phyloP scores from a whole-genome alignment of 2,329 filamentous ascomycete species.

The Simplicillium aogashimaense region DNA sequence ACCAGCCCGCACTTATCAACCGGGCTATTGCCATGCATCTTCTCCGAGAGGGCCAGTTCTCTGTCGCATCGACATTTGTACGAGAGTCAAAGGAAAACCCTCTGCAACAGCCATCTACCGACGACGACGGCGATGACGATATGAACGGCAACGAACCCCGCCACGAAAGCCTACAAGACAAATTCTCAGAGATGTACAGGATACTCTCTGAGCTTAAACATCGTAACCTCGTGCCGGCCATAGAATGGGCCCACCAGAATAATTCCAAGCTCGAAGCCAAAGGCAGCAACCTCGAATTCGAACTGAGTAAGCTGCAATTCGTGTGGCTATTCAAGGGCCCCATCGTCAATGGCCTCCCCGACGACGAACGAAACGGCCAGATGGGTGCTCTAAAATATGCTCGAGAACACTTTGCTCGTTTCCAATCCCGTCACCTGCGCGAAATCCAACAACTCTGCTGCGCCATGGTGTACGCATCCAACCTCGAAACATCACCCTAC shows the following conservation, averaged over 20 bases:
- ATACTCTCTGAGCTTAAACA: slow-evolving; percentile 72
- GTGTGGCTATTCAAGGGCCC: slow-evolving; percentile 74
- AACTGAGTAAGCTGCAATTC: slow-evolving; percentile 82
- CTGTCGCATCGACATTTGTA: slow-evolving; percentile 77
- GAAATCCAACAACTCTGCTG: slow-evolving; percentile 77
- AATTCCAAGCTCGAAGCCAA: slow-evolving; percentile 62
- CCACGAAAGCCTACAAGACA: slow-evolving; percentile 53
- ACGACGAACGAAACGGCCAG: slow-evolving; percentile 44
- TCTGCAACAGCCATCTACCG: slow-evolving; percentile 10
- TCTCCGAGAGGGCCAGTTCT: slow-evolving; percentile 86
- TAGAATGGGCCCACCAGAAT: slow-evolving; percentile 73
- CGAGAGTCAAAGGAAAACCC: slow-evolving; percentile 49
- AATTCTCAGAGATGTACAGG: slow-evolving; percentile 84
- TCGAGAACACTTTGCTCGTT: slow-evolving; percentile 59
- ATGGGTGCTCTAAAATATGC: slow-evolving; percentile 67
- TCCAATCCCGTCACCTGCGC: slow-evolving; percentile 61
- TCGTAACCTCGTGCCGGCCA: slow-evolving; percentile 71
- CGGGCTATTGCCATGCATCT: slow-evolving; percentile 95
- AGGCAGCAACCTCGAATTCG: slow-evolving; percentile 91
- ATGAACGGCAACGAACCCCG: slow-evolving; percentile 9
- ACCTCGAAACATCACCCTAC: slow-evolving; percentile 72
- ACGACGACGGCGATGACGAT: slow-evolving; percentile 15
- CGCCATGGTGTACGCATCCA: slow-evolving; percentile 70
- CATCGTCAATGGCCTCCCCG: slow-evolving; percentile 41
- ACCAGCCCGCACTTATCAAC: slow-evolving; percentile 71